Conservation (phyloP, 768 basidiomycete genomes). For the Suillus ampliporus region DNA sequence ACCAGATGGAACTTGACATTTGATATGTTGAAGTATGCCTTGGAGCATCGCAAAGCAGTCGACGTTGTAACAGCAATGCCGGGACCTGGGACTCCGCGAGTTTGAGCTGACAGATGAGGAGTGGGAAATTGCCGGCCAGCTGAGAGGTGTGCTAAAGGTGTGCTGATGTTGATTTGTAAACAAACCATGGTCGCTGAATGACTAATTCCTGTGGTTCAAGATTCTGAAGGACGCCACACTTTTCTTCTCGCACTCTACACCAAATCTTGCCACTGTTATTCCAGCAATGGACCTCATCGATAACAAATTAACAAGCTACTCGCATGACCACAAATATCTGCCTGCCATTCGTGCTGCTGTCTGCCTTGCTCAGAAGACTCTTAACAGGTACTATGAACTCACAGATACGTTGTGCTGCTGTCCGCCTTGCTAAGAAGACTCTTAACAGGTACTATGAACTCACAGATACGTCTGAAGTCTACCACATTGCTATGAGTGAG, state of each 20-base stretch:
- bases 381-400: constrained; percentile 20
- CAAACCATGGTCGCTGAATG: background rate
- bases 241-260: constrained; percentile 28
- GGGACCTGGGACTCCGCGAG: constrained; percentile 19
- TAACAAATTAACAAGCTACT: constrained; percentile 20
- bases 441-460: constrained; percentile 20
- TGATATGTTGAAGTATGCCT: constrained; percentile 26
- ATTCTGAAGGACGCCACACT: constrained; percentile 29
- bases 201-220: constrained; percentile 15
- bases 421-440: constrained; percentile 22
- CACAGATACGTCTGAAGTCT: constrained; percentile 22
- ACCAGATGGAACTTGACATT: constrained; percentile 34
- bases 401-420: constrained; percentile 18
- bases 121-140: constrained; percentile 20
- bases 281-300: constrained; percentile 41
- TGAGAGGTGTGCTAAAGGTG: constrained; percentile 29
- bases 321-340: constrained; percentile 14
- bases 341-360: constrained; percentile 18
- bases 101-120: constrained; percentile 17
- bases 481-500: constrained; percentile 33
- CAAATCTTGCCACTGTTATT: constrained; percentile 35
- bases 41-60: constrained; percentile 28
- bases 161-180: constrained; percentile 10
- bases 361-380: constrained; percentile 20
- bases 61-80: constrained; percentile 23